phyloP scores from a whole-genome alignment of 148 eudicot genomes.

The Camellia sinensis region DNA sequence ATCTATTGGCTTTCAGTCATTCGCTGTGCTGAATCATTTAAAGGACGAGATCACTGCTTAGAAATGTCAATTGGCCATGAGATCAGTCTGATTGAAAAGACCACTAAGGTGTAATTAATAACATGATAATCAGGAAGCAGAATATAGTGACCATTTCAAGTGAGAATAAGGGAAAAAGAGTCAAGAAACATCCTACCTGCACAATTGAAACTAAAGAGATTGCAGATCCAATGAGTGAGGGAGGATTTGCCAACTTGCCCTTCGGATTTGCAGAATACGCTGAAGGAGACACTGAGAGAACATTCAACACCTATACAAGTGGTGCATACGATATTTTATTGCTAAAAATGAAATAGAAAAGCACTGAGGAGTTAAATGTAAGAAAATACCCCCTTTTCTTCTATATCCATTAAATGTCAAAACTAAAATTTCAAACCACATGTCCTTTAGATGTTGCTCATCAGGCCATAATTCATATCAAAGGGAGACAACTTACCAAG shows the following conservation, averaged over 20 bases:
- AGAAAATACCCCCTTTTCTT: background rate
- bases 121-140: no score
- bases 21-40: no score
- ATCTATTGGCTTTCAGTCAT: no score
- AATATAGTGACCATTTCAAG: no score
- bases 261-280: conserved; percentile 54
- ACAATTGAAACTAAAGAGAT: conserved; percentile 60
- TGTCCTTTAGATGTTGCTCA: background rate
- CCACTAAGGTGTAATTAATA: no score
- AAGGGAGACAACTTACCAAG: conserved; percentile 38
- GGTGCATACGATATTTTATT: background rate
- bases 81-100: no score
- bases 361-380: background rate
- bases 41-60: no score
- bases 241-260: conserved; percentile 43
- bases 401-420: background rate
- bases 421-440: background rate
- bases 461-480: background rate
- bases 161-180: background rate
- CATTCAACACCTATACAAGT: conserved; percentile 41
- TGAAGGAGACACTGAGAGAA: conserved; percentile 53
- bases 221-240: conserved; percentile 48
- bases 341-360: background rate
- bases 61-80: no score
- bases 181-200: conserved; percentile 36